Evolutionary conservation across 1,284 basidiomycete genomes (phyloP).

Genomic region (Ceratobasidium sp.): DNA sequence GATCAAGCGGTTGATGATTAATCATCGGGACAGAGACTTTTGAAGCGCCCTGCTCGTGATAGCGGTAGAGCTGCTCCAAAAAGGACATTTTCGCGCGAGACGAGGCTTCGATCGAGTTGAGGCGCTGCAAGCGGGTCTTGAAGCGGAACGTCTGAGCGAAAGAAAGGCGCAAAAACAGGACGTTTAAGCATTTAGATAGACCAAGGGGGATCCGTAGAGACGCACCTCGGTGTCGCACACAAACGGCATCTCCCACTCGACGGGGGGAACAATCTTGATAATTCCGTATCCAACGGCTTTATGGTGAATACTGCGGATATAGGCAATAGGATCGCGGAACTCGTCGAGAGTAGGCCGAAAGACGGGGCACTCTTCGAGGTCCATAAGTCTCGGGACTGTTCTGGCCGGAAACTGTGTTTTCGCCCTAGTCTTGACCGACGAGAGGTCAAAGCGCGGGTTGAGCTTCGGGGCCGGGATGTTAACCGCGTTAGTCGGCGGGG

Average conservation of each 20-base stretch:
- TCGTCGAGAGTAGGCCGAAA: constrained; percentile 91
- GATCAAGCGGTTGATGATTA: constrained; percentile 90
- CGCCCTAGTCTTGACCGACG: constrained; percentile 72
- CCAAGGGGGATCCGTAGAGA: constrained; percentile 38
- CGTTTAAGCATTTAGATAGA: constrained; percentile 28
- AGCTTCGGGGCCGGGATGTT: constrained; percentile 53
- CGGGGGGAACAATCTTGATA: constrained; percentile 95
- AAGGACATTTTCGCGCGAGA: constrained; percentile 98
- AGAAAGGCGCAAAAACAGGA: constrained; percentile 43
- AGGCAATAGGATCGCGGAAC: constrained; percentile 95
- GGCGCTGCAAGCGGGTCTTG: constrained; percentile 92
- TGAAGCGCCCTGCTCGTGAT: constrained; percentile 88
- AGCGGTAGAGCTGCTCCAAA: constrained; percentile 94
- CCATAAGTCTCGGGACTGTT: constrained; percentile 77
- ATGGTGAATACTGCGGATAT: constrained; percentile 87
- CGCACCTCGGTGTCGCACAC: constrained; percentile 92
- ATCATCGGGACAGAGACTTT: constrained; percentile 92
- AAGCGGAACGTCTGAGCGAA: constrained; percentile 84
- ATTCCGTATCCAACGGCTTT: constrained; percentile 87
- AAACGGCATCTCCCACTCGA: constrained; percentile 96
- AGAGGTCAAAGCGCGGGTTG: constrained; percentile 69
- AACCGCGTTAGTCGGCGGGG: constrained; percentile 56
- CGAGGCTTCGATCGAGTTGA: constrained; percentile 98
- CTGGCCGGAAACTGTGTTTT: constrained; percentile 63
- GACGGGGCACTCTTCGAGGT: constrained; percentile 88